Evolutionary conservation across 2,329 filamentous ascomycete species (phyloP), one percentile per base, ranked within the genome.

Genomic region (Aureobasidium sp.): DNA sequence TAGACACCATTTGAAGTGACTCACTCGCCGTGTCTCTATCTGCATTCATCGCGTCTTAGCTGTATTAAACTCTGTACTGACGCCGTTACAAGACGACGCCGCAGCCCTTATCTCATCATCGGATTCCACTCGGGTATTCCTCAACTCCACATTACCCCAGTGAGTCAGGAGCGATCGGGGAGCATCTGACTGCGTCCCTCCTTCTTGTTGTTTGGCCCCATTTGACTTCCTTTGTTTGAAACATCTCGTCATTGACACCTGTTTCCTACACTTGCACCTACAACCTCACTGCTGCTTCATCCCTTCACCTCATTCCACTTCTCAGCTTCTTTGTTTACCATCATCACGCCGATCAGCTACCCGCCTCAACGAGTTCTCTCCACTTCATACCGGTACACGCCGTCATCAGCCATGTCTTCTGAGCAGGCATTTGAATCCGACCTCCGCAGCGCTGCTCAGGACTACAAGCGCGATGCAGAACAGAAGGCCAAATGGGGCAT

Each of bases 391-490:
- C 45, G 13, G 32, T 21, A 29, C 16, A 48, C 5, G 29, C 13
- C 27, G 7, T 32, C 49, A n/a, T 27, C 62, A 66, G 69, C 53
- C 71, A 79, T 79, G 77, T 73, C 76, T 66, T 70, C 75, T 67
- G 74, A 78, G 67, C 76, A 78, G 71, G 72, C 75, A 69, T 73
- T 78, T 62, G 78, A 77, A 67, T 70, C 73, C 70, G 83, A 85
- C 70, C 75, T 85, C 65, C 82, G 83, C 70, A 78, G 77, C 71
- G 74, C 73, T 66, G 76, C 80, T 69, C 79, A 79, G 68, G 79
- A 81, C 67, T 79, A 75, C 73, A 76, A 78, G 67, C 79, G 79
- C 69, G 76, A 77, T 68, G 76, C 77, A 69, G 75, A 77, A 65
- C 77, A 72, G 66, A 77, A 79, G 70, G 73, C 75, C 67, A 82